These are phyloP conservation scores for Debaryomyces coudertii DNA, from an alignment of 1,139 yeast species.

Conservation along the genomic window DNA sequence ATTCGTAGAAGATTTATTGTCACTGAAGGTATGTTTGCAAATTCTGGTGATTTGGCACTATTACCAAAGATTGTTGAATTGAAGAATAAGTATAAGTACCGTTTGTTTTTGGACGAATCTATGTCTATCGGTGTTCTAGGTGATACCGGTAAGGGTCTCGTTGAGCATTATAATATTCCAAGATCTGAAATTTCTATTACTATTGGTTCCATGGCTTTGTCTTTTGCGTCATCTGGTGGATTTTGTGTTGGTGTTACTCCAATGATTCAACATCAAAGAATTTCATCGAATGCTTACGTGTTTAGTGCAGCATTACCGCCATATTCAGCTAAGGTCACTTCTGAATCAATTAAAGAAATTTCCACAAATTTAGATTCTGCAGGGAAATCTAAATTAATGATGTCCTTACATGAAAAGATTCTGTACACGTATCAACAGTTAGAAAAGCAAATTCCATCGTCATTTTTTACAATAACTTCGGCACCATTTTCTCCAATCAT, in stretches of 20 bases:
- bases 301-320: constrained; percentile 96
- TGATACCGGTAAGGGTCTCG: constrained; percentile 78
- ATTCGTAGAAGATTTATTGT: constrained; percentile 85
- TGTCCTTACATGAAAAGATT: constrained; percentile 30
- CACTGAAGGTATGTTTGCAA: constrained; percentile 86
- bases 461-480: constrained; percentile 58
- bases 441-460: constrained; percentile 19
- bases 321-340: constrained; percentile 76
- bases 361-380: constrained; percentile 32
- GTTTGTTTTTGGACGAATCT: constrained; percentile 85
- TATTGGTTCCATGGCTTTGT: constrained; percentile 80
- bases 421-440: constrained; percentile 24
- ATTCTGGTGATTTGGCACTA: constrained; percentile 79
- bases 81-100: constrained; percentile 79
- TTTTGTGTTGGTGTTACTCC: constrained; percentile 85
- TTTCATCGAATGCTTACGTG: constrained; percentile 86
- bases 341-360: constrained; percentile 56
- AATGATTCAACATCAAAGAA: constrained; percentile 91
- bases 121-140: constrained; percentile 88
- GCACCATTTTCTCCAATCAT: constrained; percentile 64
- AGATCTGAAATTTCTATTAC: constrained; percentile 77
- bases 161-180: constrained; percentile 70
- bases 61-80: constrained; percentile 71
- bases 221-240: constrained; percentile 92
- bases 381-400: constrained; percentile 37